phyloP scores from a whole-genome alignment of 1,284 basidiomycete genomes.

The Pseudozyma pruni region DNA sequence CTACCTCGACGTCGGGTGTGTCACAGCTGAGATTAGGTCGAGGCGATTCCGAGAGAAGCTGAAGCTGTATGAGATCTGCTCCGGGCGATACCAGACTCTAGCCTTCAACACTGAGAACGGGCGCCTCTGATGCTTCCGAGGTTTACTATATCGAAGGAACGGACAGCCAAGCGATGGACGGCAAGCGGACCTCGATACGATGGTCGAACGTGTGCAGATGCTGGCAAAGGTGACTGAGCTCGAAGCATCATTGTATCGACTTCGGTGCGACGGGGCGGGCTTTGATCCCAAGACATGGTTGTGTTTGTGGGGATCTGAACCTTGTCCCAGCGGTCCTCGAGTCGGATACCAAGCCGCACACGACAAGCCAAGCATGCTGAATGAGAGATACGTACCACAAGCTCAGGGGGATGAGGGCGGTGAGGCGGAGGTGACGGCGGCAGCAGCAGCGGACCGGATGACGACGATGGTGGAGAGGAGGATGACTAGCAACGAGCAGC shows the following conservation, averaged over 20 bases:
- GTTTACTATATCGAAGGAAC: no score
- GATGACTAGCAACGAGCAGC: not conserved
- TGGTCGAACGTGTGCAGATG: no score
- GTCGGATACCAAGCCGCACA: slow-evolving; percentile 1
- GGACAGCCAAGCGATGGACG: no score
- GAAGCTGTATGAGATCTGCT: no score
- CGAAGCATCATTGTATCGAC: not conserved
- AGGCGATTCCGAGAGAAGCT: no score
- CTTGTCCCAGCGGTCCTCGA: not conserved
- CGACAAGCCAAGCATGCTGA: not conserved
- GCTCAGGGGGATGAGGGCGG: slow-evolving; percentile 33
- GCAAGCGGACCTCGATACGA: no score
- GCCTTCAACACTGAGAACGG: no score
- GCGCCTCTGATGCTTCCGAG: no score
- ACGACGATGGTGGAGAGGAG: slow-evolving; percentile 29
- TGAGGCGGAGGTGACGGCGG: slow-evolving; percentile 6
- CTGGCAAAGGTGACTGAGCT: not conserved
- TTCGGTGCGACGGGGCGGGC: not conserved
- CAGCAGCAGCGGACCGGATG: slow-evolving; percentile 20
- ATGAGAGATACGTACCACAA: slow-evolving; percentile 37
- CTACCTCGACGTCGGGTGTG: no score
- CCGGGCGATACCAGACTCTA: no score
- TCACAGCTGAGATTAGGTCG: no score
- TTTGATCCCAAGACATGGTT: slow-evolving; percentile 5
- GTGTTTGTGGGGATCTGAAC: slow-evolving; percentile 2